Evolutionary conservation across 1,139 yeast species (phyloP), one percentile per base, ranked within the genome.

Genomic region (Martiniozyma asiatica): DNA sequence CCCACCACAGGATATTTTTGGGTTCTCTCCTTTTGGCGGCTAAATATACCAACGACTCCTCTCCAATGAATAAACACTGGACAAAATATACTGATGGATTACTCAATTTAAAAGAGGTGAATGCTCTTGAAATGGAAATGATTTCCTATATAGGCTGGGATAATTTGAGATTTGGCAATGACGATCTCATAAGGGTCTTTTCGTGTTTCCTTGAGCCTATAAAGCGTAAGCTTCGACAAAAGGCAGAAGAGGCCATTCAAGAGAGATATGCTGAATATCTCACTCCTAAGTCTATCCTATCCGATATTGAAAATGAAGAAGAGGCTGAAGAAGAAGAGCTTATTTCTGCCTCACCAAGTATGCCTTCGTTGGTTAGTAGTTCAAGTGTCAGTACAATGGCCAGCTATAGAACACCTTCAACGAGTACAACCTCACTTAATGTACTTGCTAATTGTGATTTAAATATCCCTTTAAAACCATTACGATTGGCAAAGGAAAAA

Each of bases 21-120:
- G 94, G 95, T 1, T 73, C 94, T 26, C 64, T 89, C 39, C 81
- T 89, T 32, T 61, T 89, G 38, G 80, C 94, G 23, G 95, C 97
- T 15, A 89, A 89, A 59, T 76, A 76, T 40, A 68, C 87, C 41
- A 89, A 89, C 55, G 98, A 89, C 58, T 77, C 94, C 3, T 76
- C 92, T 12, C 98, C 97, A 30, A 68, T 87, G 54, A 89, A 89
- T 58, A 85, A 79, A 58, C 95, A 87, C 61, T 89, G 98, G 98
- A 78, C 94, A 11, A 67, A 71, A 37, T 87, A 85, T 60, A 84
- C 97, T 10, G 73, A 77, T 51, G 95, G 95, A 1, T 61, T 89
- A 35, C 67, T 89, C 42, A 53, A 73, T 16, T 59, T 80, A 29
- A 66, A 65, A 18, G 97, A 89, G 49, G 87, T 89, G 35, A 89